Conservation (phyloP, 2,329 filamentous ascomycete genomes). For the Myriosclerotinia curreyana region DNA sequence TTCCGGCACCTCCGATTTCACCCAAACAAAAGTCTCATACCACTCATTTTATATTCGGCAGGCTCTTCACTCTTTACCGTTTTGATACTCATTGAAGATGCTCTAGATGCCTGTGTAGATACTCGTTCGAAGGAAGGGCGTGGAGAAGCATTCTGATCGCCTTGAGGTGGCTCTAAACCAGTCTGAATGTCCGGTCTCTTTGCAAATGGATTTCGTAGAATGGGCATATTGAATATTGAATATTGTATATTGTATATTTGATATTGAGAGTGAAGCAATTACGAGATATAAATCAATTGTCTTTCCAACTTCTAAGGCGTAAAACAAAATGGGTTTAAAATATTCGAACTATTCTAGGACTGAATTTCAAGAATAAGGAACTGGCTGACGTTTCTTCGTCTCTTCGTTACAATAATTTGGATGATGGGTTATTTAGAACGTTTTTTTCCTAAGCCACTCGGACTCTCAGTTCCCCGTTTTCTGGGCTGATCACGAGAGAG, state of each 20-base stretch:
- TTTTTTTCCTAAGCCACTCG: slow-evolving; percentile 20
- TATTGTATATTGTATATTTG: neutral
- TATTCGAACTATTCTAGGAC: slow-evolving; percentile 6
- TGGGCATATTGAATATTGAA: slow-evolving; percentile 7
- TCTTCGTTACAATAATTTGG: slow-evolving; percentile 3
- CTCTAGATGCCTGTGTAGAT: slow-evolving; percentile 60
- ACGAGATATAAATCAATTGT: slow-evolving; percentile 18
- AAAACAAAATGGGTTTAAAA: slow-evolving; percentile 9
- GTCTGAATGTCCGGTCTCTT: slow-evolving; percentile 49
- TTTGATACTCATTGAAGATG: slow-evolving; percentile 60
- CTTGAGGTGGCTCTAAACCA: slow-evolving; percentile 36
- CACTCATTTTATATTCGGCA: slow-evolving; percentile 76
- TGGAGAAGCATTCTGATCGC: slow-evolving; percentile 52
- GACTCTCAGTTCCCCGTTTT: slow-evolving; percentile 17
- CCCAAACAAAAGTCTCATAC: slow-evolving; percentile 47
- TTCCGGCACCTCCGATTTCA: slow-evolving; percentile 1
- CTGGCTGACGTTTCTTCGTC: slow-evolving; percentile 7
- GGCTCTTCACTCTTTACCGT: slow-evolving; percentile 60
- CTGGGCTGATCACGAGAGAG: slow-evolving; percentile 21
- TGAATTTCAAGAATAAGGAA: neutral
- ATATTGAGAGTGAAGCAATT: neutral
- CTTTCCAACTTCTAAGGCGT: slow-evolving; percentile 1
- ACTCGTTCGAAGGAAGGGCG: slow-evolving; percentile 58
- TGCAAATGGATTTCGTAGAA: slow-evolving; percentile 63
- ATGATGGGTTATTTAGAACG: slow-evolving; percentile 13